Evolutionary conservation across 306 rosid genomes (phyloP), one percentile per base, ranked within the genome.

Genomic region (Ochetophila trinervis): DNA sequence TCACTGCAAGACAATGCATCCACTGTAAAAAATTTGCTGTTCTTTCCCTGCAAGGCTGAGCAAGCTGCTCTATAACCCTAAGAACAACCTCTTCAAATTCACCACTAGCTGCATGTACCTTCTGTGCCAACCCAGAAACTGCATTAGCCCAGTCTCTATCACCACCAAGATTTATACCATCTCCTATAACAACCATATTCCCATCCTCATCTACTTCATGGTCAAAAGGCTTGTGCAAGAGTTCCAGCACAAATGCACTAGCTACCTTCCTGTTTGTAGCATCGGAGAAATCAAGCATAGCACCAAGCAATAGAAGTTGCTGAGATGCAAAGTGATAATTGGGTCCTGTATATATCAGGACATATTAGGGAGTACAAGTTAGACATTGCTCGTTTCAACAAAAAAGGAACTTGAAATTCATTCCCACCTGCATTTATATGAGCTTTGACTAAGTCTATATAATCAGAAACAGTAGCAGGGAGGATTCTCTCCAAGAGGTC

Each of bases 121-220:
- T 93, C 67, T 70, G 84, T 64, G 83, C 91, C 67, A 93, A 78
- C 50, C 80, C 70, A 76, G 89, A 83, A 21, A 90, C 86, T 9
- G 97, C 87, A 66, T 82, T 84, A 50, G 97, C 91, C 99, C 99
- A 93, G 59, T 84, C 97, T 84, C 72, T 73, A 65, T 93, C 97
- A 36, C 99, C 99, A 60, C 99, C 90, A 79, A 93, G 86, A 82
- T 82, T 93, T 69, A 93, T 68, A 44, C 99, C 97, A 73, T 90
- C 99, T 68, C 99, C 99, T 19, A 86, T 76, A 73, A 93, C 86
- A 71, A 93, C 85, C 74, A 81, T 57, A 79, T 86, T 84, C 60
- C 91, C 97, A 72, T 83, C 86, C 74, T 84, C 80, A 63, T 90
- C 99, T 53, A 69, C 73, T 86, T 93, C 99, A 45, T 86, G 84